These are phyloP conservation scores for Colletotrichum camelliae DNA, from an alignment of 2,329 filamentous ascomycete genomes.

Conservation along the genomic window DNA sequence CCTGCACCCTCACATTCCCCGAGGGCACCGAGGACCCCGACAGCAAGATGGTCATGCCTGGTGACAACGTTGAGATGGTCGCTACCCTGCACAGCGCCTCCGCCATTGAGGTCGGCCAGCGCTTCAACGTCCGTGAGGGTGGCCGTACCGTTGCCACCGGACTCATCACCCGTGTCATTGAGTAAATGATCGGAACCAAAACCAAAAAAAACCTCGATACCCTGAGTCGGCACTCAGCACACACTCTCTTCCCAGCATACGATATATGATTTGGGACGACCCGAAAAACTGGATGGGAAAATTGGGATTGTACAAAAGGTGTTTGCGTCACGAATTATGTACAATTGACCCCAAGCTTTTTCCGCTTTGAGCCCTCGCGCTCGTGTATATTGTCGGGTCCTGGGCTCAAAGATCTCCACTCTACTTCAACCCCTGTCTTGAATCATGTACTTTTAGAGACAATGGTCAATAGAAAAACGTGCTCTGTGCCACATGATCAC, in stretches of 20 bases:
- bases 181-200: constrained; percentile 44
- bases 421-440: constrained; percentile 44
- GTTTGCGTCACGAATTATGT: constrained; percentile 28
- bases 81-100: constrained; percentile 84
- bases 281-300: not conserved
- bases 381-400: constrained; percentile 42
- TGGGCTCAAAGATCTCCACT: constrained; percentile 45
- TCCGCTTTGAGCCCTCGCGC: constrained; percentile 25
- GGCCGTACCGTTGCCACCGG: constrained; percentile 88
- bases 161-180: constrained; percentile 76
- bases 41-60: constrained; percentile 91
- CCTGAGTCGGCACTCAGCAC: constrained; percentile 16
- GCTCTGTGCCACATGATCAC: constrained; percentile 5
- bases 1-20: constrained; percentile 82
- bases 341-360: constrained; percentile 23
- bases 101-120: constrained; percentile 88
- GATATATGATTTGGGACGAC: not conserved
- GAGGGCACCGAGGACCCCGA: constrained; percentile 77
- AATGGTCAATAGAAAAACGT: constrained; percentile 23
- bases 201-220: not conserved
- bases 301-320: constrained; percentile 23
- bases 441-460: constrained; percentile 39
- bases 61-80: constrained; percentile 98
- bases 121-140: constrained; percentile 98
- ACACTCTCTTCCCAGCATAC: not conserved